phyloP scores from a whole-genome alignment of 352 stramenopile genomes.

The Globisporangium echinulatum region DNA sequence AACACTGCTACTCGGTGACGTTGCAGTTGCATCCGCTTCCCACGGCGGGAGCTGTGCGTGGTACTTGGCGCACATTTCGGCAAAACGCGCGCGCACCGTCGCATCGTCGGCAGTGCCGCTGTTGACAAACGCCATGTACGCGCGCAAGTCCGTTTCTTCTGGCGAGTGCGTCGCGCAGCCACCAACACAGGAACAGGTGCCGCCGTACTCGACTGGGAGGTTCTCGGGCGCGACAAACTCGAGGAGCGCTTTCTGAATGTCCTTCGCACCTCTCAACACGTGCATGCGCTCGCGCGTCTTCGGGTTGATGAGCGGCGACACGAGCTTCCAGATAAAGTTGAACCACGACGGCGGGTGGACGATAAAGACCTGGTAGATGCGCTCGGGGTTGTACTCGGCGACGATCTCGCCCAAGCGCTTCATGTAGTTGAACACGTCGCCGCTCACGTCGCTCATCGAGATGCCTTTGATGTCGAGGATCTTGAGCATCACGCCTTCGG shows the following conservation, averaged over 20 bases:
- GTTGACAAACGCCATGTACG: conserved; percentile 55
- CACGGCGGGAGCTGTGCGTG: conserved; percentile 23
- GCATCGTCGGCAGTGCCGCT: conserved; percentile 17
- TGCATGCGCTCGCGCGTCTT: conserved; percentile 73
- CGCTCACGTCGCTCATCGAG: conserved; percentile 61
- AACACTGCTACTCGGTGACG: no score
- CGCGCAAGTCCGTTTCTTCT: conserved; percentile 56
- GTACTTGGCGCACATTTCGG: conserved; percentile 45
- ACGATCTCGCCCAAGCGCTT: conserved; percentile 56
- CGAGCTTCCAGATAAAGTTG: conserved; percentile 75
- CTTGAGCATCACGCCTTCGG: conserved; percentile 59
- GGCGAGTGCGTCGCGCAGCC: conserved; percentile 57
- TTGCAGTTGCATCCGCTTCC: not conserved
- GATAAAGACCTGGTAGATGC: conserved; percentile 67
- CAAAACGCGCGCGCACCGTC: conserved; percentile 28
- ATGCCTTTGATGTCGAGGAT: conserved; percentile 75
- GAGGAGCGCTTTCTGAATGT: conserved; percentile 63
- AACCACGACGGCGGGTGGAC: conserved; percentile 72
- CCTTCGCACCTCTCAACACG: conserved; percentile 54
- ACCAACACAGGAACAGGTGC: conserved; percentile 49
- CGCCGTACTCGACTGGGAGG: conserved; percentile 59
- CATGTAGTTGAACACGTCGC: conserved; percentile 63
- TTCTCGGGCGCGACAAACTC: conserved; percentile 61
- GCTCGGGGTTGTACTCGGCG: conserved; percentile 71
- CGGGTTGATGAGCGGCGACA: conserved; percentile 60